These are phyloP conservation scores for Penicillium psychrofluorescens DNA, from an alignment of 495 filamentous ascomycete genomes.

Conservation along the genomic window DNA sequence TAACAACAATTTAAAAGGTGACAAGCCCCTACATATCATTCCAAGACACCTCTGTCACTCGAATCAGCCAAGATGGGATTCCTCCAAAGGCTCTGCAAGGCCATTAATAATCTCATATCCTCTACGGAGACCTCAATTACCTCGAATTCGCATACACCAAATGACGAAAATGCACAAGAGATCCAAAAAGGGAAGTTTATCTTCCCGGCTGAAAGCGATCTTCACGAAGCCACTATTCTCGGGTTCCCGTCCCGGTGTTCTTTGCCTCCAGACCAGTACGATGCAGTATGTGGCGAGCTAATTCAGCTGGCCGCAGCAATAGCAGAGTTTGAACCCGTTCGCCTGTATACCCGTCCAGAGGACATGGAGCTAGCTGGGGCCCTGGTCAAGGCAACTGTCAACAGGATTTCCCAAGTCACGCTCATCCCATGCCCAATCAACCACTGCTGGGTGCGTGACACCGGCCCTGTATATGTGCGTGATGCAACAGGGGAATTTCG, in stretches of 20 bases:
- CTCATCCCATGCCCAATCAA: constrained; percentile 17
- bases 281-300: constrained; percentile 12
- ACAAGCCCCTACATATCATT: no score
- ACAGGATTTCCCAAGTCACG: constrained; percentile 4
- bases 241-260: constrained; percentile 15
- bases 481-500: constrained; percentile 8
- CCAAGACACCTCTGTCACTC: no score
- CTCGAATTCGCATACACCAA: not conserved
- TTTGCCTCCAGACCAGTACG: constrained; percentile 7
- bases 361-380: constrained; percentile 9
- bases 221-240: constrained; percentile 14
- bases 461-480: constrained; percentile 19
- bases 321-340: constrained; percentile 18
- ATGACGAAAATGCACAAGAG: not conserved
- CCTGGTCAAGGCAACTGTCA: constrained; percentile 3
- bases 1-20: not conserved
- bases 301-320: constrained; percentile 11
- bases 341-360: constrained; percentile 16
- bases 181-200: constrained; percentile 6
- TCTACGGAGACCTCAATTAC: not conserved
- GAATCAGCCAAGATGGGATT: not conserved
- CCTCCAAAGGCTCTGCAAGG: not conserved
- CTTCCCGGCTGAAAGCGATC: constrained; percentile 14
- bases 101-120: not conserved
- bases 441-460: constrained; percentile 23